These are phyloP conservation scores for Sclerotiophoma versabilis DNA, from an alignment of 2,329 filamentous ascomycete species.

Conservation along the genomic window DNA sequence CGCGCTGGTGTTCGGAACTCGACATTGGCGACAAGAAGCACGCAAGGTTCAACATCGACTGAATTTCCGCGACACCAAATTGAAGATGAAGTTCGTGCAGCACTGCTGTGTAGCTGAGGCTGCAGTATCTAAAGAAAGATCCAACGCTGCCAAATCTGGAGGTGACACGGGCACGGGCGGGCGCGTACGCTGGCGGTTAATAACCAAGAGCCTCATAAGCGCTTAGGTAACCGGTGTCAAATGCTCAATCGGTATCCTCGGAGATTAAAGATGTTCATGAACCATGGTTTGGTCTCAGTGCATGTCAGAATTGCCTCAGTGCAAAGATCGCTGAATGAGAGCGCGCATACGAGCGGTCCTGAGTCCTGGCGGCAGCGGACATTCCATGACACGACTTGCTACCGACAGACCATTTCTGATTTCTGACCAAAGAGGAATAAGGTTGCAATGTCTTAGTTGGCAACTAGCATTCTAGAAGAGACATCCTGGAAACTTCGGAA, in stretches of 20 bases:
- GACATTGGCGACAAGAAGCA: slow-evolving; percentile 16
- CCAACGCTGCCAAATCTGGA: slow-evolving; percentile 9
- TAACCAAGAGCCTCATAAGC: slow-evolving; percentile 42
- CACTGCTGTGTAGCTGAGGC: slow-evolving; percentile 23
- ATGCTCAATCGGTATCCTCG: slow-evolving; percentile 23
- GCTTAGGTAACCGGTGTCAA: slow-evolving; percentile 18
- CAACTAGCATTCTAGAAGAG: slow-evolving; percentile 31
- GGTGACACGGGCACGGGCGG: slow-evolving; percentile 9
- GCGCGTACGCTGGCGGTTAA: slow-evolving; percentile 8
- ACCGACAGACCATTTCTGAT: slow-evolving; percentile 20
- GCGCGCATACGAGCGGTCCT: slow-evolving; percentile 14
- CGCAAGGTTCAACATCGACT: slow-evolving; percentile 19
- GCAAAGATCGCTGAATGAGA: slow-evolving; percentile 19
- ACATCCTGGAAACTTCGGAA: slow-evolving; percentile 10
- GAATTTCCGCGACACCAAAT: slow-evolving; percentile 11
- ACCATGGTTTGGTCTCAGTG: slow-evolving; percentile 17
- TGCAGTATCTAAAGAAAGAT: slow-evolving; percentile 17
- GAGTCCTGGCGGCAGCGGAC: slow-evolving; percentile 26
- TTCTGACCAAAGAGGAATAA: slow-evolving; percentile 23
- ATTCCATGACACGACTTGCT: slow-evolving; percentile 29
- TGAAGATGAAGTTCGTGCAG: slow-evolving; percentile 24
- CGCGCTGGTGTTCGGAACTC: slow-evolving; percentile 24
- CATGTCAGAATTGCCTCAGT: slow-evolving; percentile 20
- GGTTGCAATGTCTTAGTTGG: slow-evolving; percentile 25
- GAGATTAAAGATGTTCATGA: slow-evolving; percentile 14